phyloP scores from a whole-genome alignment of 1,284 basidiomycete genomes.

The Volvariella volvacea region DNA sequence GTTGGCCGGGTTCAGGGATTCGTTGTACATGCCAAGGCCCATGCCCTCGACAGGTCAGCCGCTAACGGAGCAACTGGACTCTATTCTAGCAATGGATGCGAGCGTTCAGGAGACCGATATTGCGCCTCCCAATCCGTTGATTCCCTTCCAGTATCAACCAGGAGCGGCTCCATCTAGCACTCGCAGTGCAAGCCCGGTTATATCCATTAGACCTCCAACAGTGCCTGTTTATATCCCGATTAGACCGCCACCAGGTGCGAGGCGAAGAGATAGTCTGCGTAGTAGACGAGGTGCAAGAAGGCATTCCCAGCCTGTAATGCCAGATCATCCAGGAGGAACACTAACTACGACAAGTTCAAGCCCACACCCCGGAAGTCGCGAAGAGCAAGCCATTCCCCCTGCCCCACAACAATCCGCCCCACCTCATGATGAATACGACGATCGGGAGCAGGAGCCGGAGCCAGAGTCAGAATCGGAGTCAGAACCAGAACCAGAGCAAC shows the following conservation, averaged over 20 bases:
- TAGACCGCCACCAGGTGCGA: no score
- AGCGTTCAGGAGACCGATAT: slow-evolving; percentile 31
- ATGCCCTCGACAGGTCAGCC: slow-evolving; percentile 35
- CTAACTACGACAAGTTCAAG: neutral
- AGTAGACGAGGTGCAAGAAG: no score
- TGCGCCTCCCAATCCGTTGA: slow-evolving; percentile 45
- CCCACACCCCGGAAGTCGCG: neutral
- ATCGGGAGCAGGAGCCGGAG: no score
- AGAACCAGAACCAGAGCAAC: neutral
- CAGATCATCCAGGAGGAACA: no score
- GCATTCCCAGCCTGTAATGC: no score
- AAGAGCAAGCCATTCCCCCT: neutral
- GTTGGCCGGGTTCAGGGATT: slow-evolving; percentile 10
- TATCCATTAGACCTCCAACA: slow-evolving; percentile 4
- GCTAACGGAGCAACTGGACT: slow-evolving; percentile 51
- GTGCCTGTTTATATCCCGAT: neutral
- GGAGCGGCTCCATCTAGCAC: slow-evolving; percentile 25
- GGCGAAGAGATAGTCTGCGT: no score
- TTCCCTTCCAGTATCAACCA: slow-evolving; percentile 49
- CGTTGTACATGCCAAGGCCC: slow-evolving; percentile 21
- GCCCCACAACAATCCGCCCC: no score
- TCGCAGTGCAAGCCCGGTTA: slow-evolving; percentile 29
- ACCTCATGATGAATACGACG: no score
- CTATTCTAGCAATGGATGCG: slow-evolving; percentile 43
- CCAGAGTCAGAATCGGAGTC: no score